These are phyloP conservation scores for Begonia masoniana DNA, from an alignment of 306 rosid genomes.

Conservation along the genomic window DNA sequence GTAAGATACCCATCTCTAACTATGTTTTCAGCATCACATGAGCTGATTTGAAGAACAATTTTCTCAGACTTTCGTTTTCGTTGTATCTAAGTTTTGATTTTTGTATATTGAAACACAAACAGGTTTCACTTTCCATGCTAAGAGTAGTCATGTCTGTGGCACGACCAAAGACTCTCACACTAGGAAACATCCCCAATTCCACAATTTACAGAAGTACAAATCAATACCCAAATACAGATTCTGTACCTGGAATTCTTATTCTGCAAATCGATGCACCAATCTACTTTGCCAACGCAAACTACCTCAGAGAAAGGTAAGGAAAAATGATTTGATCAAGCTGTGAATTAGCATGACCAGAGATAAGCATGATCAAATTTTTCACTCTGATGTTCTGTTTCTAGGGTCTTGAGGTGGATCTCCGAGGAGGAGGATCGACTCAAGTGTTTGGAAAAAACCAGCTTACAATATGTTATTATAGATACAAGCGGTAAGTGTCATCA, in stretches of 20 bases:
- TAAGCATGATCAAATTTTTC: too few species aligned
- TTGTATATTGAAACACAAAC: neutral
- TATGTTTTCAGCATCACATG: neutral
- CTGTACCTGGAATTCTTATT: conserved; percentile 63
- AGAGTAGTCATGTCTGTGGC: conserved; percentile 55
- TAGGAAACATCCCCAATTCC: conserved; percentile 67
- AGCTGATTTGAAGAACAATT: neutral
- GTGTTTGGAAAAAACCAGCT: neutral
- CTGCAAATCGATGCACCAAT: conserved; percentile 67
- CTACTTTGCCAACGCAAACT: conserved; percentile 71
- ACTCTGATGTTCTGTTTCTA: neutral
- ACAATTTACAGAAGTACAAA: conserved; percentile 56
- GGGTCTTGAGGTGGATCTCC: neutral
- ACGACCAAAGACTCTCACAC: conserved; percentile 53
- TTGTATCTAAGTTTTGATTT: too few species aligned
- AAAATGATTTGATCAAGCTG: neutral
- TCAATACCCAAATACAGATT: conserved; percentile 57
- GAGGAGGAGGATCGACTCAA: neutral
- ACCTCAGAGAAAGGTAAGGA: conserved; percentile 65
- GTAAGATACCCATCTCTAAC: conserved; percentile 12
- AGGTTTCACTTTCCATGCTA: conserved; percentile 34
- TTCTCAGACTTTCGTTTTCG: too few species aligned
- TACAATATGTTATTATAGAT: neutral
- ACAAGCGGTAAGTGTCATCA: neutral
- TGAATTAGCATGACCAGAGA: too few species aligned